A percentile compares a stretch with the other conserved stretches of the same genome.
phyloP scores from a whole-genome alignment of 2,329 filamentous ascomycete genomes.

The Coleophoma cylindrospora region DNA sequence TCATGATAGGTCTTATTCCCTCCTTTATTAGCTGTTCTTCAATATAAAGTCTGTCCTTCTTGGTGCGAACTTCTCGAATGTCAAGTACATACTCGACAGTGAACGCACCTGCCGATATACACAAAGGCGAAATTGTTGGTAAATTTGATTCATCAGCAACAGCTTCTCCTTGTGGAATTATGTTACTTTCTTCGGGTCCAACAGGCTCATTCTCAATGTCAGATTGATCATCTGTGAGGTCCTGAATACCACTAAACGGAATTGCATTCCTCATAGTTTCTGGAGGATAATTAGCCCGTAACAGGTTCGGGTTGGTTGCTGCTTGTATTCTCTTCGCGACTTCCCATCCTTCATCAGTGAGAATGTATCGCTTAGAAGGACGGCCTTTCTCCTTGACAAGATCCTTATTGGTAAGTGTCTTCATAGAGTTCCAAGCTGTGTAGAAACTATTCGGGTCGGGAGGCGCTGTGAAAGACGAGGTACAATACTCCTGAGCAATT shows the following conservation, averaged over 20 bases:
- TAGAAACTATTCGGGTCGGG: constrained; percentile 65
- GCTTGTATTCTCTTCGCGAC: constrained; percentile 61
- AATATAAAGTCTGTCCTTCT: constrained; percentile 72
- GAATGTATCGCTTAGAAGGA: constrained; percentile 60
- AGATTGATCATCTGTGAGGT: neutral
- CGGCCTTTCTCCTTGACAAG: constrained; percentile 67
- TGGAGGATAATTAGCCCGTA: constrained; percentile 9
- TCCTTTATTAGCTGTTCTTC: constrained; percentile 64
- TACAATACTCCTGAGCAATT: constrained; percentile 65
- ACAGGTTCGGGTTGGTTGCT: constrained; percentile 20
- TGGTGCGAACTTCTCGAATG: constrained; percentile 67
- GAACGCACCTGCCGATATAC: constrained; percentile 60
- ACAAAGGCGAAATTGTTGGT: constrained; percentile 49
- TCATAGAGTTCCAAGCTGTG: constrained; percentile 82
- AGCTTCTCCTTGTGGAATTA: constrained; percentile 19
- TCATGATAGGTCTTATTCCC: constrained; percentile 60
- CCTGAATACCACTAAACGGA: neutral
- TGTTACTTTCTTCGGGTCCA: neutral
- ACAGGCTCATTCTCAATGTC: neutral
- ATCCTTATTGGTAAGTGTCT: constrained; percentile 67
- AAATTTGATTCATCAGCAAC: constrained; percentile 15
- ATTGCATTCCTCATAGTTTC: neutral
- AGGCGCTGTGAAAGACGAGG: constrained; percentile 67
- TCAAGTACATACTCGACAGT: constrained; percentile 71
- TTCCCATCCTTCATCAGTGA: constrained; percentile 77